Base-by-base conservation (phyloP, 1,139 yeast species). In the Debaryomyces sp. region DNA sequence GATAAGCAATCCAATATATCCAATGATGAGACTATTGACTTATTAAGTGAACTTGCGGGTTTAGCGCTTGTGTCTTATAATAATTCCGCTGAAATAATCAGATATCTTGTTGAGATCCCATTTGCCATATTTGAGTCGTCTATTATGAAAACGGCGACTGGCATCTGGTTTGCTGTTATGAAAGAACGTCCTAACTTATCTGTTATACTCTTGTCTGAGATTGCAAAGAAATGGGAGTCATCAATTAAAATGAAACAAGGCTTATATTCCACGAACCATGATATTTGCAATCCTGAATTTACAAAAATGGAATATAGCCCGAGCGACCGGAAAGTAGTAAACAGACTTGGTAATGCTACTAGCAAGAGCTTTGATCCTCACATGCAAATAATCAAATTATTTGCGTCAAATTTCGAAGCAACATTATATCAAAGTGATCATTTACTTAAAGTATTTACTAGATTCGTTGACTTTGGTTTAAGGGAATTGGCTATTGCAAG, bases 301-400 rank as follows among this genome's bases (percentile, higher is more conserved):
- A 71, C 80, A 54, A 78, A 75, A 51, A 94, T 94, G 99, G 96
- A 89, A 57, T 95, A 95, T 61, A 75, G 91, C 1, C 98, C 99
- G 13, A 84, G 96, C 45, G 86, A 88, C 67, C 84, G 82, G 56
- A 75, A 75, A 40, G 77, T 72, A 8, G 76, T 85, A n/a, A 79
- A 82, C 50, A 78, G 78, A 54, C 67, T 74, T 32, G 83, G 90
- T 1, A 66, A 68, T 4, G 53, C 65, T 4, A 82, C 82, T 0
- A 72, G 77, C 7, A 71, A 76, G 46, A 67, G 75, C n/a, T 75
- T 90, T 57, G 86, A 85, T 49, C 89, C 96, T 0, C 98, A 94
- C 64, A 68, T 82, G 44, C 77, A 80, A 53, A 75, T 94, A 24
- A 82, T 89, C 47, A 73, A 82, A 47, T 80, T 91, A 61, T 79